Evolutionary conservation across 495 filamentous ascomycete genomes (phyloP).

Genomic region (Aspergillus affinis): DNA sequence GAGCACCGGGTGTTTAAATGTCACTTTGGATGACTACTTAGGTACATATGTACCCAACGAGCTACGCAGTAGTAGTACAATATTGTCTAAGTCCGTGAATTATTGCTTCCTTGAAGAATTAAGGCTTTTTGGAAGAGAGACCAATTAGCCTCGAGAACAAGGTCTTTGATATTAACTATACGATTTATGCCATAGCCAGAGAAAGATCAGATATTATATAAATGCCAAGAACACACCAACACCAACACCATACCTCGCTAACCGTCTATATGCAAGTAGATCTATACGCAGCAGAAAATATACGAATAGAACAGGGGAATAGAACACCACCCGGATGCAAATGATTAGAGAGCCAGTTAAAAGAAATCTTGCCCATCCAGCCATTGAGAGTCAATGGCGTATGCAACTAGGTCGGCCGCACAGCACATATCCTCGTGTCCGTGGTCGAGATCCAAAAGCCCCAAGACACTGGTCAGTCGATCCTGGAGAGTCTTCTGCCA

Average conservation of each 20-base stretch:
- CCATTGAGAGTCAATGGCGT: conserved; percentile 48
- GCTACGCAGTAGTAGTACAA: no score
- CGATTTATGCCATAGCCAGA: no score
- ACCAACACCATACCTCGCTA: not conserved
- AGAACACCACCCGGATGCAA: not conserved
- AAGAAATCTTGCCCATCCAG: conserved; percentile 44
- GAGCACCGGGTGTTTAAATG: no score
- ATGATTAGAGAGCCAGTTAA: conserved; percentile 8
- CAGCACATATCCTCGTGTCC: conserved; percentile 50
- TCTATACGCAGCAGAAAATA: not conserved
- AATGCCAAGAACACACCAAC: not conserved
- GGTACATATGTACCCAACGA: no score
- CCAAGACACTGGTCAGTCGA: conserved; percentile 32
- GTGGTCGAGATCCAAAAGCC: conserved; percentile 40
- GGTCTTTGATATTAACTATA: no score
- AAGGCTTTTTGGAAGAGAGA: conserved; percentile 32
- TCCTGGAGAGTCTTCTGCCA: conserved; percentile 36
- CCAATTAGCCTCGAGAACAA: not conserved
- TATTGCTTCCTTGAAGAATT: conserved; percentile 26
- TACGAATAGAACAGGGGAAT: not conserved
- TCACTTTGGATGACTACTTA: no score
- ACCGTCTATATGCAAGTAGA: not conserved
- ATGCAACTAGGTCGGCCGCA: conserved; percentile 48
- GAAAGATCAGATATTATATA: not conserved
- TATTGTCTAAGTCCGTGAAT: no score